Evolutionary conservation across 1,284 basidiomycete genomes (phyloP).

Genomic region (Ceratobasidium sp.): DNA sequence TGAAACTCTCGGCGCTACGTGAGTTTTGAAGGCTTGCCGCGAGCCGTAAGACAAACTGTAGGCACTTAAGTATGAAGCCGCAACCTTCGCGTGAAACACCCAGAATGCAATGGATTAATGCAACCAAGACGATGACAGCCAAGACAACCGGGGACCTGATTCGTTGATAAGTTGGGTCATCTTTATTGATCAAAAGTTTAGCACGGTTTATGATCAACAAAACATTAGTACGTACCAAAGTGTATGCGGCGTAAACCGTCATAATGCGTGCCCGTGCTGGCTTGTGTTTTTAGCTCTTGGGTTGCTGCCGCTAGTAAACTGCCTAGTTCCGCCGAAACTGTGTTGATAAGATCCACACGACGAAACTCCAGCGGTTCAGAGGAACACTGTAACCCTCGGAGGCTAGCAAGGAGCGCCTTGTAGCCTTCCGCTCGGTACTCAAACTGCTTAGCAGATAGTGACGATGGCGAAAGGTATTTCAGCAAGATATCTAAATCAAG

Average conservation of each 20-base stretch:
- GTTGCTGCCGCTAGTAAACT: neutral
- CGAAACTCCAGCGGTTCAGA: neutral
- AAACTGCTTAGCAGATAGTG: neutral
- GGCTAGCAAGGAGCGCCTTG: neutral
- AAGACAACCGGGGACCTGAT: neutral
- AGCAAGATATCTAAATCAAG: neutral
- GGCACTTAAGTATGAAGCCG: neutral
- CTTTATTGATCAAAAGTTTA: no score
- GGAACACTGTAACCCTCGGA: neutral
- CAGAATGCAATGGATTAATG: slow-evolving; percentile 7
- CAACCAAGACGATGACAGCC: neutral
- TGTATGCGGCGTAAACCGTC: slow-evolving; percentile 3
- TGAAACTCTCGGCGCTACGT: no score
- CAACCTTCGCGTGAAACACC: slow-evolving; percentile 6
- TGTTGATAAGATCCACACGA: neutral
- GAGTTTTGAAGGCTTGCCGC: neutral
- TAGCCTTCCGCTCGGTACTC: neutral
- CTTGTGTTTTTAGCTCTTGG: neutral
- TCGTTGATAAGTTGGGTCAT: neutral
- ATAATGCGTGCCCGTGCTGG: neutral
- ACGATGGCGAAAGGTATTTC: neutral
- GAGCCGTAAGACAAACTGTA: neutral
- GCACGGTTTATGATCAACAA: no score
- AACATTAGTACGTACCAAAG: neutral
- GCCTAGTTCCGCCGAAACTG: neutral